Conservation (phyloP, 192 early-diverging fungal species). For the Radiomyces spectabilis region DNA sequence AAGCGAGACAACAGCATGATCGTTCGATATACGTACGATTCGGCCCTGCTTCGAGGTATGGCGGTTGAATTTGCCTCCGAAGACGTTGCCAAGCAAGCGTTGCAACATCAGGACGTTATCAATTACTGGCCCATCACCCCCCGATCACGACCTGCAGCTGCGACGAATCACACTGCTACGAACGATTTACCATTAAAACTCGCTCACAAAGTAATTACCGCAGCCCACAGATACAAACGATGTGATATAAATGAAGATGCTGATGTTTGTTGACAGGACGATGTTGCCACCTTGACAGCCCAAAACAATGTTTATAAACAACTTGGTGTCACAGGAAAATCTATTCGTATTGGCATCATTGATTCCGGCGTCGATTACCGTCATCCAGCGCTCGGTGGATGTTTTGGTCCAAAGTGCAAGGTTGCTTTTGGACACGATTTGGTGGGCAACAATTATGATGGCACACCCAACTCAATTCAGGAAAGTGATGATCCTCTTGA, state of each 20-base stretch:
- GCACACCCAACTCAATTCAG: constrained; percentile 42
- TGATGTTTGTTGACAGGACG: constrained; percentile 7
- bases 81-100: constrained; percentile 1
- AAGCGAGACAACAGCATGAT: neutral
- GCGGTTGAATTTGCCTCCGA: constrained; percentile 3
- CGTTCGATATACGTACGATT: constrained; percentile 13
- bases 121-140: constrained; percentile 18
- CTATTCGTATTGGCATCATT: constrained; percentile 52
- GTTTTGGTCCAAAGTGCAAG: constrained; percentile 44
- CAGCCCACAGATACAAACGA: neutral
- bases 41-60: constrained; percentile 4
- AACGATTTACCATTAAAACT: neutral
- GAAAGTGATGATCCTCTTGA: constrained; percentile 39
- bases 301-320: constrained; percentile 35
- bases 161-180: neutral
- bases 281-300: constrained; percentile 38
- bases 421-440: constrained; percentile 46
- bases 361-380: constrained; percentile 52
- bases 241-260: constrained; percentile 2
- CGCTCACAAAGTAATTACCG: neutral
- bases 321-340: constrained; percentile 60
- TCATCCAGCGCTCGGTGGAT: constrained; percentile 52
- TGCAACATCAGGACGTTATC: constrained; percentile 3
- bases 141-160: constrained; percentile 4
- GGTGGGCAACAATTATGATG: constrained; percentile 42